phyloP scores from a whole-genome alignment of 352 stramenopile genomes.

The Phytopythium helicoides region DNA sequence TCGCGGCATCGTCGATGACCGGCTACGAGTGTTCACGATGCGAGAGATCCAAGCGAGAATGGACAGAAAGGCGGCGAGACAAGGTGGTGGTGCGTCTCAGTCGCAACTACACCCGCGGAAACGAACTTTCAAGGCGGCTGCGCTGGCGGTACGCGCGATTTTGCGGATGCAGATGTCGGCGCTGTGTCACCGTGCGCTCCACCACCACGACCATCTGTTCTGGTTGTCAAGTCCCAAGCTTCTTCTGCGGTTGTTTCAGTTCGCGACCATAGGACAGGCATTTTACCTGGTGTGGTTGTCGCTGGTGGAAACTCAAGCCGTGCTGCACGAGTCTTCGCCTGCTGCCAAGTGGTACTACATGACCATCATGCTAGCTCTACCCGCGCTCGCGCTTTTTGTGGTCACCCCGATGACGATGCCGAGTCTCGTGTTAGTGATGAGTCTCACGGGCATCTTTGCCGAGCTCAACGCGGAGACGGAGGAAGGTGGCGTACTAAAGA shows the following conservation, averaged over 20 bases:
- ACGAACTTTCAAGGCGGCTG: slow-evolving; percentile 50
- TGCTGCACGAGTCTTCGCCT: slow-evolving; percentile 14
- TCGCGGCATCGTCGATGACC: slow-evolving; percentile 81
- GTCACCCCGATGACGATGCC: slow-evolving; percentile 87
- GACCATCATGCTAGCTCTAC: slow-evolving; percentile 67
- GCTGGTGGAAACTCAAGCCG: slow-evolving; percentile 56
- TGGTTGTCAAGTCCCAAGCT: slow-evolving; percentile 79
- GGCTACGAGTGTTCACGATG: slow-evolving; percentile 63
- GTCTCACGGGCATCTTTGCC: slow-evolving; percentile 83
- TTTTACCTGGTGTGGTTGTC: slow-evolving; percentile 88
- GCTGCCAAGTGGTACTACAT: slow-evolving; percentile 23
- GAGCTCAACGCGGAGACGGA: slow-evolving; percentile 53
- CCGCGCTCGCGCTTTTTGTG: slow-evolving; percentile 61
- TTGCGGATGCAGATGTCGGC: slow-evolving; percentile 90
- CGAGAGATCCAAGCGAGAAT: slow-evolving; percentile 59
- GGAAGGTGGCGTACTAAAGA: neutral
- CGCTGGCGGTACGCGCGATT: slow-evolving; percentile 58
- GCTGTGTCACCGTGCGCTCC: slow-evolving; percentile 77
- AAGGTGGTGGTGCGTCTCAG: neutral
- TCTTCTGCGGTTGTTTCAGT: slow-evolving; percentile 78
- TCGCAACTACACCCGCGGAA: slow-evolving; percentile 14
- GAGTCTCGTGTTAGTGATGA: slow-evolving; percentile 85
- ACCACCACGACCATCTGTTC: slow-evolving; percentile 79
- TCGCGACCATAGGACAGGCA: slow-evolving; percentile 81
- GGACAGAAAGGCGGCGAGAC: slow-evolving; percentile 1